Conservation (phyloP, 106 monocot species). For the Ottelia alismoides region DNA sequence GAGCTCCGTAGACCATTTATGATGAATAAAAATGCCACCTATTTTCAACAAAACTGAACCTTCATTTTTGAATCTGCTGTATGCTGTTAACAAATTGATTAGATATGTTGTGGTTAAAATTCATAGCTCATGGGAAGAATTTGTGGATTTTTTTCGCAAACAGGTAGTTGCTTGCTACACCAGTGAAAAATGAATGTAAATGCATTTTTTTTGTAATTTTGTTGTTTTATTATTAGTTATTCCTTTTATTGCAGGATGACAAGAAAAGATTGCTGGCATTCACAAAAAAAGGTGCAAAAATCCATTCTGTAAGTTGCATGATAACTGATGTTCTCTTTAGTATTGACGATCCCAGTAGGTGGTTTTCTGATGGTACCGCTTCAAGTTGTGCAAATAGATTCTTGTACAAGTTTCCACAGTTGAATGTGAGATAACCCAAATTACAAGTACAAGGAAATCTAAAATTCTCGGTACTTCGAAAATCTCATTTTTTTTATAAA, state of each 20-base stretch:
- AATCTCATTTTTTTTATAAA: too few relatives aligned
- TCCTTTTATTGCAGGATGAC: constrained; percentile 32
- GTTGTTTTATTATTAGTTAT: too few relatives aligned
- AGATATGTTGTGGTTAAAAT: constrained; percentile 95
- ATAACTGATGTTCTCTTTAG: too few relatives aligned
- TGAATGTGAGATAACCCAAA: too few relatives aligned
- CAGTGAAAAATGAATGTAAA: not conserved
- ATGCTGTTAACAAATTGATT: not conserved
- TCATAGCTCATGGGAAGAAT: constrained; percentile 77
- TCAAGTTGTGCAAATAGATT: too few relatives aligned
- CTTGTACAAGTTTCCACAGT: too few relatives aligned
- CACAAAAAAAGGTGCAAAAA: constrained; percentile 62
- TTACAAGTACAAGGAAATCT: too few relatives aligned
- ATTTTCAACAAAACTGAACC: constrained; percentile 11
- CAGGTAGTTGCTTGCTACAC: constrained; percentile 44
- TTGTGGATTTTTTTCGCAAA: constrained; percentile 53
- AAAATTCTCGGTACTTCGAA: too few relatives aligned
- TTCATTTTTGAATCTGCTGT: not conserved
- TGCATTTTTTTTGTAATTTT: not conserved
- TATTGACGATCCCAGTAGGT: too few relatives aligned
- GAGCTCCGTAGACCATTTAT: not conserved
- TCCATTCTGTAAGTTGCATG: constrained; percentile 91
- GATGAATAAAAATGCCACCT: not conserved
- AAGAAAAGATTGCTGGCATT: constrained; percentile 78
- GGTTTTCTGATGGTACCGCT: too few relatives aligned